Base-by-base conservation (phyloP, 208 protist species). In the Trypanosomatidae sp. region DNA sequence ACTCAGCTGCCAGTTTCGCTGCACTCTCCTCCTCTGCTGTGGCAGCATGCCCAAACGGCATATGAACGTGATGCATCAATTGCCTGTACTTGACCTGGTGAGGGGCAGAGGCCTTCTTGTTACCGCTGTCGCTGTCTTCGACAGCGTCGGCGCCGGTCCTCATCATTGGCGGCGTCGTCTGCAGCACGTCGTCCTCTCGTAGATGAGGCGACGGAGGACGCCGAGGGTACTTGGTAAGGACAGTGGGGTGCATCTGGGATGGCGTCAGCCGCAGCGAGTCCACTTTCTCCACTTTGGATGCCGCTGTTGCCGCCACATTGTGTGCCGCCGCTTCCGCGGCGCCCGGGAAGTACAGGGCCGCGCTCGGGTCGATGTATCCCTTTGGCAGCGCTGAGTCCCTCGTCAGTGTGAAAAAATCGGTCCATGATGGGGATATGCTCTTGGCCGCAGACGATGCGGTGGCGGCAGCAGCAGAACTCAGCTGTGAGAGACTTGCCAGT, bases 121-220 rank as follows among this genome's bases (percentile, higher is more conserved):
- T 6, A 39, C 4, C 64, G 22, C 39, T 25, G 36, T 25, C 59
- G 19, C 36, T 9, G 59, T 5, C 59, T 13, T 46, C 59, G 17
- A 17, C 36, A 12, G 52, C 19, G 43, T 53, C 44, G 44, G 43
- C 64, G 25, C 44, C 39, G 39, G 33, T 25, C 36, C 17, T 22
- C 64, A 41, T 33, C 69, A 71, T 67, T 1, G 50, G 76, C n/a
- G 85, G 79, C 28, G 81, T 36, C 19, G 70, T 52, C 25, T 85
- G 82, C 55, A 70, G 60, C 53, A 89, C 69, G 52, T 90, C 77
- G 41, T 90, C 85, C 69, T 87, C 85, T 33, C 76, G 74, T 25
- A 55, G 56, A 3, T 69, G 81, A 17, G 84, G 79, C 43, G 43
- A 52, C 22, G 15, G 73, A 28, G 86, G 83, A 4, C 56, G 83